Evolutionary conservation across 352 stramenopile genomes (phyloP).

Genomic region (Phytophthora chlamydospora): DNA sequence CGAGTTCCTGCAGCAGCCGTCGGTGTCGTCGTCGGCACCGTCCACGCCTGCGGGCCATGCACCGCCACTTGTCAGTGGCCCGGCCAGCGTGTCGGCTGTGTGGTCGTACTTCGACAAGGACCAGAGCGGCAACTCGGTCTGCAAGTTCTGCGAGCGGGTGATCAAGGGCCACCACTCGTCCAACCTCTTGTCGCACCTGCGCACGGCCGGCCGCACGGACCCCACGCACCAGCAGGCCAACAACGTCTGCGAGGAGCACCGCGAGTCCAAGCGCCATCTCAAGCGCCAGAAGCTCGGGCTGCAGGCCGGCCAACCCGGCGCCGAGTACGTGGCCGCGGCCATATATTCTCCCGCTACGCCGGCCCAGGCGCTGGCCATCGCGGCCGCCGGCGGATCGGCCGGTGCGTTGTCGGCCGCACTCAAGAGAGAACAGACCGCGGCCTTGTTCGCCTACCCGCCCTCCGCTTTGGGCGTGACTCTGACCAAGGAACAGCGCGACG

Average conservation of each 20-base stretch:
- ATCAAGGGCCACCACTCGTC: constrained; percentile 89
- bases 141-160: constrained; percentile 86
- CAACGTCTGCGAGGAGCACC: constrained; percentile 78
- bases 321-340: constrained; percentile 46
- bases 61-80: constrained; percentile 24
- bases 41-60: constrained; percentile 11
- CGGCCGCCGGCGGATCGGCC: constrained; percentile 46
- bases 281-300: constrained; percentile 79
- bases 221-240: constrained; percentile 74
- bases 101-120: constrained; percentile 88
- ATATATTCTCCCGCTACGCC: constrained; percentile 48
- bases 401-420: constrained; percentile 32
- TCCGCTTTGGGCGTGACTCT: constrained; percentile 17
- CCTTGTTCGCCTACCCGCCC: constrained; percentile 30
- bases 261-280: constrained; percentile 77
- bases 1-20: constrained; percentile 21
- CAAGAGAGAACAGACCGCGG: constrained; percentile 28
- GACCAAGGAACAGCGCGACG: constrained; percentile 56
- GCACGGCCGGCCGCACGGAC: constrained; percentile 75
- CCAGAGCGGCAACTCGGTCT: constrained; percentile 74
- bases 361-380: constrained; percentile 44
- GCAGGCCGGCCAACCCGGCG: constrained; percentile 27
- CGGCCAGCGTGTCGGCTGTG: constrained; percentile 77
- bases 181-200: constrained; percentile 81
- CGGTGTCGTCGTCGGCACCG: constrained; percentile 13